Base-by-base conservation (phyloP, 306 rosid genomes). In the Begonia masoniana region DNA sequence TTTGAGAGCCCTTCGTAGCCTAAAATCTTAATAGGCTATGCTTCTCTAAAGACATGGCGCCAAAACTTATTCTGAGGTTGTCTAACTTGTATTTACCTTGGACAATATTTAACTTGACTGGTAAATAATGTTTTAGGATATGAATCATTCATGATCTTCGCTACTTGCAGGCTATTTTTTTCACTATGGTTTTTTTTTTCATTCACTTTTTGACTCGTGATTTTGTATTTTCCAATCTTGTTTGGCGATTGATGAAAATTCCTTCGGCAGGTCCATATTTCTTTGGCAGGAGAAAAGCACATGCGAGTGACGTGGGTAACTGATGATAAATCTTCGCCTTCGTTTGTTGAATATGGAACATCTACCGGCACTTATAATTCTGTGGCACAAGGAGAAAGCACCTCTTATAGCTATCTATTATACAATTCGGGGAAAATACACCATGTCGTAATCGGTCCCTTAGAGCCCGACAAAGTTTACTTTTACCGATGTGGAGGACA, bases 391-490 rank as follows among this genome's bases (percentile, higher is more conserved):
- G 97, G 97, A 47, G 95, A 89, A 47, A 82, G 75, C 54, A 76
- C 94, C 48, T 80, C 94, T 15, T 89, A 89, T 59, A 62, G 60
- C 42, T 85, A 82, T 67, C 4, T 85, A 42, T 13, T 89, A 3
- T 85, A 89, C 55, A 82, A 73, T 54, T 89, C 97, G 6, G 95
- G 97, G 54, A 73, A 72, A 78, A 82, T 89, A 66, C 97, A 89
- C 71, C 97, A 89, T 58, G 63, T 86, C 4, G 85, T 89, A 47
- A 80, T 89, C 36, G 97, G 97, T 1, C 97, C 97, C 47, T 71
- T 89, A 58, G 78, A 85, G 55, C 77, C 71, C 46, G 67, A 50
- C 62, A 80, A 82, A 6, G 71, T 75, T 47, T 89, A 89, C 70
- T 85, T 70, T 58, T 89, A 89, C 66, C 65, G 81, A 39, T 89